Evolutionary conservation across 2,329 filamentous ascomycete genomes (phyloP).

Genomic region (Colletotrichum sp.): DNA sequence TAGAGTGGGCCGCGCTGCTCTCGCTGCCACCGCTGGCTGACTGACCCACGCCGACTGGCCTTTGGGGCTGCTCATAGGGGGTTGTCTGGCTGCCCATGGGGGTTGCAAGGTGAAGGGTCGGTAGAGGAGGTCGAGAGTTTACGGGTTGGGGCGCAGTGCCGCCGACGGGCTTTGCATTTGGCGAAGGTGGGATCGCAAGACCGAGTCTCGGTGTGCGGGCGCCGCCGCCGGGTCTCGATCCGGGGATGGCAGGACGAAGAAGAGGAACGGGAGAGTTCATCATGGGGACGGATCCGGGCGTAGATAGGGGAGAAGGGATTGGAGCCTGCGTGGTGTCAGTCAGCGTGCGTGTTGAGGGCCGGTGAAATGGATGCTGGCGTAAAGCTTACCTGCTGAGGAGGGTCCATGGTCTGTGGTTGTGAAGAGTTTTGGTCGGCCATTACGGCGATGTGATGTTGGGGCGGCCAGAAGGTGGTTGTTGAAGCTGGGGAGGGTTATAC

Average conservation of each 20-base stretch:
- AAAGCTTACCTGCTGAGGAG: constrained; percentile 21
- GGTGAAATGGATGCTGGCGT: neutral
- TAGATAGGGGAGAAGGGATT: constrained; percentile 29
- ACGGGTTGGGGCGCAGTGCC: constrained; percentile 46
- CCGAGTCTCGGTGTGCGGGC: constrained; percentile 78
- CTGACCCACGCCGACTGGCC: constrained; percentile 57
- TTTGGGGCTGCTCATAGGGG: constrained; percentile 70
- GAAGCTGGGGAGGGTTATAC: neutral
- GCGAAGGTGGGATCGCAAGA: constrained; percentile 87
- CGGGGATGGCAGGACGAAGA: constrained; percentile 82
- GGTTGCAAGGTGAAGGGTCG: constrained; percentile 84
- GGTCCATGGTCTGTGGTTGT: constrained; percentile 19
- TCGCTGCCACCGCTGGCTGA: constrained; percentile 82
- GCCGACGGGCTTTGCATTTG: constrained; percentile 78
- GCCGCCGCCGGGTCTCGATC: constrained; percentile 65
- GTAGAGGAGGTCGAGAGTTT: constrained; percentile 66
- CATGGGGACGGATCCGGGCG: constrained; percentile 49
- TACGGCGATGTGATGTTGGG: neutral
- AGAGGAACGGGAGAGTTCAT: constrained; percentile 82
- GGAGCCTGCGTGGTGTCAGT: neutral
- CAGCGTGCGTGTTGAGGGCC: neutral
- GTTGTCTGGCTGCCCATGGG: constrained; percentile 82
- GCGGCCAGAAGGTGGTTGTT: neutral
- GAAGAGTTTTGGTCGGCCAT: constrained; percentile 20
- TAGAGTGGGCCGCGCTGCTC: constrained; percentile 77